Evolutionary conservation across 768 basidiomycete genomes (phyloP), one percentile per base, ranked within the genome.

Genomic region (Suillus weaverae): DNA sequence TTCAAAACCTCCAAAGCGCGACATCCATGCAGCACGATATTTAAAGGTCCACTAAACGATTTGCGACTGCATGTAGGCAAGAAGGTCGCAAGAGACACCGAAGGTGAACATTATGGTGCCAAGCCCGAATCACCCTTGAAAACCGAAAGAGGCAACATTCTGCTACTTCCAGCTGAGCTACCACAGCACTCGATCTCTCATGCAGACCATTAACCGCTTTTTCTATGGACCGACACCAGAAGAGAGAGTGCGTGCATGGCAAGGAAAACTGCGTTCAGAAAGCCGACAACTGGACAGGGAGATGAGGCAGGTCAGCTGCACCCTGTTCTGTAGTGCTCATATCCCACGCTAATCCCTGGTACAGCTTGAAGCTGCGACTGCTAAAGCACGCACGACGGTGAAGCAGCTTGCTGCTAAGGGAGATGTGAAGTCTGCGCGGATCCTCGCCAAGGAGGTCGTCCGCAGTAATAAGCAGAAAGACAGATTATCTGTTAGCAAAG

Each of bases 211-310:
- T 73, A 96, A 94, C 75, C 88, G 95, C 48, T 95, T 96, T 75
- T 78, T 99, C 53, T 98, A 99, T 80, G 97, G 97, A 3, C 97
- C 95, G 20, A 94, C 97, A 0, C 91, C 96, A 30, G 95, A 99
- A 77, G 97, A 99, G 80, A 89, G 86, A 72, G 90, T 99, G 14
- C 86, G 91, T 60, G 84, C 85, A 78, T 99, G 97, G 97, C 95
- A 99, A 76, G 71, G 83, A 22, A 95, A 92, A 77, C 81, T 99
- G 62, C 89, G 93, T 61, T 77, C 84, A 63, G 94, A 99, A 76
- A 84, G 88, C 72, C 86, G 97, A 32, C 83, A 85, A 65, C 78
- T 99, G 64, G 97, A 99, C 68, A 83, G 94, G 78, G 97, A 99
- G 82, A 95, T 95, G 83, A 90, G 89, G 82, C 92, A 97, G 90